phyloP scores from a whole-genome alignment of 805 yeast species.

The Komagataella populi region DNA sequence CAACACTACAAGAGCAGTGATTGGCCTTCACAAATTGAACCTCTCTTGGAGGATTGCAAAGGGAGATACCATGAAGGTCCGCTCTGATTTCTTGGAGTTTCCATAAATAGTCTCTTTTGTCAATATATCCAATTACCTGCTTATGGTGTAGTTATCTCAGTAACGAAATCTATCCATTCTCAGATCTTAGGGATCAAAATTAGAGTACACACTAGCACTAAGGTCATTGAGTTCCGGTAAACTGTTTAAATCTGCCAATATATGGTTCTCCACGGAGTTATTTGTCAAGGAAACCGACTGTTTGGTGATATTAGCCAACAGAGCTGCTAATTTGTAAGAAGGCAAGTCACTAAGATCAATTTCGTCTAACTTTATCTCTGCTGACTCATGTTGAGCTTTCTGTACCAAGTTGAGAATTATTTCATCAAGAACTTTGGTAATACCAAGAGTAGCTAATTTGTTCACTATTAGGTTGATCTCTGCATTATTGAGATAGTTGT shows the following conservation, averaged over 20 bases:
- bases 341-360: slow-evolving; percentile 3
- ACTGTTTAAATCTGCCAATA: slow-evolving; percentile 25
- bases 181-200: slow-evolving; percentile 27
- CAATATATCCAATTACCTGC: background rate
- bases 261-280: slow-evolving; percentile 16
- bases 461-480: slow-evolving; percentile 18
- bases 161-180: background rate
- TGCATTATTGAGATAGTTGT: slow-evolving; percentile 13
- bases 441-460: slow-evolving; percentile 26
- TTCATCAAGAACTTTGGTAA: slow-evolving; percentile 32
- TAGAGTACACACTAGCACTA: slow-evolving; percentile 83
- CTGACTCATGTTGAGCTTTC: slow-evolving; percentile 5
- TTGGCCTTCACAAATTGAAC: slow-evolving; percentile 4
- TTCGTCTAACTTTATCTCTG: background rate
- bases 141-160: background rate
- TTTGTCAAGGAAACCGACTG: slow-evolving; percentile 32
- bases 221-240: slow-evolving; percentile 66
- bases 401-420: slow-evolving; percentile 13
- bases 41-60: slow-evolving; percentile 5
- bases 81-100: background rate
- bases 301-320: slow-evolving; percentile 54
- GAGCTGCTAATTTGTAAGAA: slow-evolving; percentile 45
- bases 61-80: slow-evolving; percentile 6
- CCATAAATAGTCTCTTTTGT: background rate
- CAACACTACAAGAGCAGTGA: slow-evolving; percentile 4